Percentiles rank a stretch among this genome's conserved stretches.
Evolutionary conservation across 768 basidiomycete genomes (phyloP).

Genomic region (Boletus fagicola): DNA sequence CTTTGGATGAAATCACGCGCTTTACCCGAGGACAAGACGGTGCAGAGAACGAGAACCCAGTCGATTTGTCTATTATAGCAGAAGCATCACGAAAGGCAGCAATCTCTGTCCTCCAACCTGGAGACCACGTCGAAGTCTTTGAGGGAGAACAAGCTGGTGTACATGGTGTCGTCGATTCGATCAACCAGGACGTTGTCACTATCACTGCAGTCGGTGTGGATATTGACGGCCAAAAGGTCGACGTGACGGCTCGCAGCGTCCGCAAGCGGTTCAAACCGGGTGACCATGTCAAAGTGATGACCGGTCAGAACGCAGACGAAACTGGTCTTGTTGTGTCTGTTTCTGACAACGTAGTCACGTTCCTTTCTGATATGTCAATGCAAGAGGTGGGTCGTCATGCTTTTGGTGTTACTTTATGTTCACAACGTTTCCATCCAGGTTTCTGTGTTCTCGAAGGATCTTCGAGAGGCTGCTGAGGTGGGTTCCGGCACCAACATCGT

Average conservation of each 20-base stretch:
- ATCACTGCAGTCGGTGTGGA: conserved; percentile 80
- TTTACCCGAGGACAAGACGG: conserved; percentile 80
- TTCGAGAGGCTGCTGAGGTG: conserved; percentile 96
- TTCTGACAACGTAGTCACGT: conserved; percentile 87
- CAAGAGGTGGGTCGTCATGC: conserved; percentile 66
- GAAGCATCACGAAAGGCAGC: conserved; percentile 90
- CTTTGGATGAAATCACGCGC: conserved; percentile 92
- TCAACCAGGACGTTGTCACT: conserved; percentile 82
- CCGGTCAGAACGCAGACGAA: conserved; percentile 91
- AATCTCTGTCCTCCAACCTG: conserved; percentile 93
- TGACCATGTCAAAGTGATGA: conserved; percentile 98
- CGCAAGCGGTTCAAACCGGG: conserved; percentile 95
- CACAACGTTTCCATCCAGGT: conserved; percentile 49
- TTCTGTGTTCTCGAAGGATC: conserved; percentile 94
- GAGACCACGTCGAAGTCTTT: conserved; percentile 96
- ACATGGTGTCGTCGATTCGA: conserved; percentile 88
- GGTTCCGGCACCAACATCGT: conserved; percentile 88
- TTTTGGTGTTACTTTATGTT: neutral
- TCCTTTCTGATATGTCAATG: conserved; percentile 96
- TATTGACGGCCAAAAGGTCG: conserved; percentile 82
- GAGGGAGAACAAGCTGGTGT: conserved; percentile 96
- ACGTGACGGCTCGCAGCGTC: conserved; percentile 83
- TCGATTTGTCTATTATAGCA: conserved; percentile 88
- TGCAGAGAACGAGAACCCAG: conserved; percentile 59
- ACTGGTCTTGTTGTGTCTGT: conserved; percentile 95